phyloP scores from a whole-genome alignment of 1,284 basidiomycete species.

The Ceratobasidium sp. region DNA sequence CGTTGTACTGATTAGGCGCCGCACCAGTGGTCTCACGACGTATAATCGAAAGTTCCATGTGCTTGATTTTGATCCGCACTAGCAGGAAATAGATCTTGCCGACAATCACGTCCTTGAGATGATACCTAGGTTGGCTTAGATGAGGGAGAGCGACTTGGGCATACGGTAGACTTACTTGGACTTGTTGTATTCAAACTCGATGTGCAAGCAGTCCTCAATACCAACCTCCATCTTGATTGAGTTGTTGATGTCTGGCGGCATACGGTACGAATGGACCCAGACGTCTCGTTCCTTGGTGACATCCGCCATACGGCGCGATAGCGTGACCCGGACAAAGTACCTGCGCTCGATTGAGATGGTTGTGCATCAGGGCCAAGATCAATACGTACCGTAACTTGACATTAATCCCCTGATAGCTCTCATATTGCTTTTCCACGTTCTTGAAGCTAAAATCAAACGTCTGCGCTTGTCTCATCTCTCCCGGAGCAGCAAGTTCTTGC shows the following conservation, averaged over 20 bases:
- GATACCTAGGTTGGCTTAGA: slow-evolving; percentile 68
- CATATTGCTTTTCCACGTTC: slow-evolving; percentile 99
- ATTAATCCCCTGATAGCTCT: slow-evolving; percentile 97
- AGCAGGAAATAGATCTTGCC: slow-evolving; percentile 99
- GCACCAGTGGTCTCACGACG: slow-evolving; percentile 95
- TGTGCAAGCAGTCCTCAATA: slow-evolving; percentile 98
- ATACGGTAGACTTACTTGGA: slow-evolving; percentile 75
- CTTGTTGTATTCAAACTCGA: slow-evolving; percentile 99
- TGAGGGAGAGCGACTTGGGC: not conserved
- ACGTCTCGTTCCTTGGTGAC: slow-evolving; percentile 91
- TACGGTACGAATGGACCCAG: slow-evolving; percentile 98
- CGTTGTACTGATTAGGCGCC: slow-evolving; percentile 98
- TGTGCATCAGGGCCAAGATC: not conserved
- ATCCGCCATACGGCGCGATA: slow-evolving; percentile 90
- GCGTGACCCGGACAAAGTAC: slow-evolving; percentile 92
- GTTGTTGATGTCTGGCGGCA: slow-evolving; percentile 97
- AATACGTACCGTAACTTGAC: slow-evolving; percentile 85
- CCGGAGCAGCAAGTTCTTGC: slow-evolving; percentile 92
- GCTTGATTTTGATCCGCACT: slow-evolving; percentile 99
- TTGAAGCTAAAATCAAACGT: slow-evolving; percentile 97
- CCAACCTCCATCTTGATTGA: slow-evolving; percentile 99
- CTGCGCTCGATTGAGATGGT: slow-evolving; percentile 52
- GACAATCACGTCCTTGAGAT: slow-evolving; percentile 98
- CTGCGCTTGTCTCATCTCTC: slow-evolving; percentile 93
- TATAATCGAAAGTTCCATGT: slow-evolving; percentile 99